Percentiles rank a stretch among this genome's conserved stretches.
phyloP scores from a whole-genome alignment of 257 asterid genomes.

The Solanum chmielewskii region DNA sequence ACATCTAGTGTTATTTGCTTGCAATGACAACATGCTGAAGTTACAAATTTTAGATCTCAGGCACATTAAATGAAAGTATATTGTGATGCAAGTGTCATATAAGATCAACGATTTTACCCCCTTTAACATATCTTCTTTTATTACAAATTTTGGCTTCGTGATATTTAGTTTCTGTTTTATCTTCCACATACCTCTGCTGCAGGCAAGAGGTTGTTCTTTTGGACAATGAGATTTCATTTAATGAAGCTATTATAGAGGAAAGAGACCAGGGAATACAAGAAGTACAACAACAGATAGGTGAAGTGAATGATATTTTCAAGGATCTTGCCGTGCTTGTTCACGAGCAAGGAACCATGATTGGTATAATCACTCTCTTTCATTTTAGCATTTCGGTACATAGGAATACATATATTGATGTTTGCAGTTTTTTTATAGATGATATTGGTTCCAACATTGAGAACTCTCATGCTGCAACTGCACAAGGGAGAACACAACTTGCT shows the following conservation, averaged over 20 bases:
- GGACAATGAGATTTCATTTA: slow-evolving; percentile 88
- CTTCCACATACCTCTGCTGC: slow-evolving; percentile 14
- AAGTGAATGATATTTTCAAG: slow-evolving; percentile 92
- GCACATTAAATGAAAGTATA: neutral
- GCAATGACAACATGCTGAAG: neutral
- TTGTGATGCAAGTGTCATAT: neutral
- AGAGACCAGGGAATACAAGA: slow-evolving; percentile 90
- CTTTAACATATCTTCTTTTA: neutral
- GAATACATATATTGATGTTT: neutral
- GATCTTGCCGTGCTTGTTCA: slow-evolving; percentile 86
- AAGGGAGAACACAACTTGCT: slow-evolving; percentile 69
- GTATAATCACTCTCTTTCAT: slow-evolving; percentile 23
- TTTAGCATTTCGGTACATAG: neutral
- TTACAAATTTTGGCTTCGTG: neutral
- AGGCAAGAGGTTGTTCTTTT: slow-evolving; percentile 79
- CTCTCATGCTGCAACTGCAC: slow-evolving; percentile 79
- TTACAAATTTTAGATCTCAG: neutral
- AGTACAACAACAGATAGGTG: slow-evolving; percentile 89
- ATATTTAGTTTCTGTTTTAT: neutral
- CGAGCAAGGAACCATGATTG: slow-evolving; percentile 91
- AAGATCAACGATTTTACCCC: neutral
- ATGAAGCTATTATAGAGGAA: slow-evolving; percentile 93
- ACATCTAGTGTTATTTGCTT: neutral
- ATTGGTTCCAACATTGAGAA: slow-evolving; percentile 77
- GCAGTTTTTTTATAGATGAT: slow-evolving; percentile 40